Percentiles rank a stretch among this genome's conserved stretches.
Conservation (phyloP, 108 stramenopile genomes). For the Hondaea fermentalgiana region DNA sequence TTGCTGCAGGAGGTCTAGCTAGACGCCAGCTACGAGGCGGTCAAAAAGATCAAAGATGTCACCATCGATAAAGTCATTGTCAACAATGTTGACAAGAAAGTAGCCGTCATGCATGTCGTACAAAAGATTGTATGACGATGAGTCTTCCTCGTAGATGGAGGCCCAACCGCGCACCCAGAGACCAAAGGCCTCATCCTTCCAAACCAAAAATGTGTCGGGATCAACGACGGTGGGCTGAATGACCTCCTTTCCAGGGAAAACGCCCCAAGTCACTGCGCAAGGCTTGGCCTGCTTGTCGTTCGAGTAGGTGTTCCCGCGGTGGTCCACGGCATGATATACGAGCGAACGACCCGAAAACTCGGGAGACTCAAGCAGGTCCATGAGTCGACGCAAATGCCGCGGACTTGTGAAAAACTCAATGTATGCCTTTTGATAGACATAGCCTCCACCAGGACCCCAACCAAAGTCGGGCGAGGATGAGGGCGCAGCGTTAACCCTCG, state of each 20-base stretch:
- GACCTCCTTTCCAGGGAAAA: constrained; percentile 77
- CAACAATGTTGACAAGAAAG: constrained; percentile 83
- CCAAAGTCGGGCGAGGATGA: constrained; percentile 72
- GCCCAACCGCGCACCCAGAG: constrained; percentile 87
- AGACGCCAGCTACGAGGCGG: background rate
- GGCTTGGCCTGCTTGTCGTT: background rate
- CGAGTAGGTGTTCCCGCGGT: constrained; percentile 20
- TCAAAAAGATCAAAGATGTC: background rate
- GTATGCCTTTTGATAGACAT: constrained; percentile 93
- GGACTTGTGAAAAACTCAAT: constrained; percentile 87
- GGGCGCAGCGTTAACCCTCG: constrained; percentile 71
- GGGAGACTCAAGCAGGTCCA: constrained; percentile 45
- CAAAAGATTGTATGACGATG: constrained; percentile 64
- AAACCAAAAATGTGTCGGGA: constrained; percentile 75
- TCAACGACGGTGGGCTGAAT: constrained; percentile 96
- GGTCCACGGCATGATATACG: constrained; percentile 21
- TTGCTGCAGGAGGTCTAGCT: background rate
- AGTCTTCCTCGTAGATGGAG: constrained; percentile 77
- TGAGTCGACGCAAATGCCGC: constrained; percentile 49
- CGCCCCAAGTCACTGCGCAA: constrained; percentile 79
- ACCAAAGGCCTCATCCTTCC: constrained; percentile 86
- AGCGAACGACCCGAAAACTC: background rate
- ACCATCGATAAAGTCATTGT: constrained; percentile 72
- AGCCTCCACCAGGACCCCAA: constrained; percentile 85
- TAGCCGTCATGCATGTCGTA: constrained; percentile 76